Conservation (phyloP, 2,329 filamentous ascomycete species). For the Stachybotrys chlorohalonatus region DNA sequence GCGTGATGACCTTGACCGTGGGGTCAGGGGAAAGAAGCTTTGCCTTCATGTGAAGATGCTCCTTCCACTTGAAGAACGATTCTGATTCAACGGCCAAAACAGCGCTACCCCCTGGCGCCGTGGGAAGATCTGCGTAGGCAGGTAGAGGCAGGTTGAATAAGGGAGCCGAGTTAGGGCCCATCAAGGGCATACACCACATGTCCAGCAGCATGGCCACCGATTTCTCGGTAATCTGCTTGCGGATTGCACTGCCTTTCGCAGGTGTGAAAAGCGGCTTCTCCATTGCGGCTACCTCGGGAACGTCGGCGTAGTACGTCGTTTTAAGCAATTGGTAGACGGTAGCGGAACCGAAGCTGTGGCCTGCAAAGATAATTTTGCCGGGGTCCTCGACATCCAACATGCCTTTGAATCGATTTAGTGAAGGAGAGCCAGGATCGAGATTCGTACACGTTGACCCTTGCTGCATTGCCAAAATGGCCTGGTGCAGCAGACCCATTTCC, state of each 20-base stretch:
- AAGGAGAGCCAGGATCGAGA: slow-evolving; percentile 37
- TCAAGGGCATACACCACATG: slow-evolving; percentile 69
- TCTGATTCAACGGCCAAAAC: slow-evolving; percentile 67
- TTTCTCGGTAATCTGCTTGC: slow-evolving; percentile 56
- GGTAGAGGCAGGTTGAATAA: slow-evolving; percentile 69
- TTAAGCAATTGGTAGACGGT: slow-evolving; percentile 72
- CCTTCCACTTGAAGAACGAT: slow-evolving; percentile 69
- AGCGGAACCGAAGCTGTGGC: slow-evolving; percentile 74
- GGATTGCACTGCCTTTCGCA: slow-evolving; percentile 42
- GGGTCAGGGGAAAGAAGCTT: slow-evolving; percentile 53
- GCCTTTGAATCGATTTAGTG: slow-evolving; percentile 51
- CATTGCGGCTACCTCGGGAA: slow-evolving; percentile 35
- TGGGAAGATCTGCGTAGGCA: slow-evolving; percentile 44
- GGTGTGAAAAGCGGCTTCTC: slow-evolving; percentile 55
- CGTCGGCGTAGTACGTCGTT: slow-evolving; percentile 58
- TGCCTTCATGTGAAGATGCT: slow-evolving; percentile 62
- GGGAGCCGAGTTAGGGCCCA: slow-evolving; percentile 50
- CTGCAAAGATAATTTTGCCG: slow-evolving; percentile 64
- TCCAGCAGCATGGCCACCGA: slow-evolving; percentile 65
- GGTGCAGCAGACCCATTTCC: slow-evolving; percentile 66
- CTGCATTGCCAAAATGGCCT: slow-evolving; percentile 60
- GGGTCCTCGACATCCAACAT: slow-evolving; percentile 60
- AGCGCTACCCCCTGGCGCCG: slow-evolving; percentile 44
- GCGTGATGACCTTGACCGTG: slow-evolving; percentile 27
- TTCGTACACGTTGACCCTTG: slow-evolving; percentile 39